A percentile compares a stretch with the other conserved stretches of the same genome.
phyloP scores from a whole-genome alignment of 441 rosid genomes.

The Biscutella laevigata region DNA sequence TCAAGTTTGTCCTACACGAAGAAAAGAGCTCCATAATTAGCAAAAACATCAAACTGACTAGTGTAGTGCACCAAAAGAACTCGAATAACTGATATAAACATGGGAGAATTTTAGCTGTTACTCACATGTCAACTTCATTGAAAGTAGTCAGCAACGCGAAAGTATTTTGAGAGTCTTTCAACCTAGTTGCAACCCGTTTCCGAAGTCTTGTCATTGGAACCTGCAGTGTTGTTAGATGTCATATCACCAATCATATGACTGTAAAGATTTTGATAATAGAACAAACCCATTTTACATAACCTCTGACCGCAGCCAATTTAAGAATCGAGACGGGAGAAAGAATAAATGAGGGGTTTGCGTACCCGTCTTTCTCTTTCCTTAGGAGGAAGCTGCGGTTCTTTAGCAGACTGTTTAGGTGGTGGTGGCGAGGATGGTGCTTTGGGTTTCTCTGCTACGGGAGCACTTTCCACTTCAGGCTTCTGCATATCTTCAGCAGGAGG shows the following conservation, averaged over 20 bases:
- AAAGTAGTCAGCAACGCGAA: conserved; percentile 48
- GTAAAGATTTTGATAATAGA: neutral
- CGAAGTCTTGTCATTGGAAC: conserved; percentile 56
- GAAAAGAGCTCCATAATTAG: neutral
- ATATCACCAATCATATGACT: conserved; percentile 15
- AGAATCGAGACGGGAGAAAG: neutral
- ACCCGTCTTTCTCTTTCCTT: conserved; percentile 96
- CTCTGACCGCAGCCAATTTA: neutral
- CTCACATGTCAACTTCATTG: conserved; percentile 65
- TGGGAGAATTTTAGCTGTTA: neutral
- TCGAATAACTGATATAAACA: neutral
- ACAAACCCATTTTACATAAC: neutral
- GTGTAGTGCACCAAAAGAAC: neutral
- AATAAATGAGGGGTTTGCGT: conserved; percentile 15
- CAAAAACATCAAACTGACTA: neutral
- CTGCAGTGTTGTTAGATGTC: conserved; percentile 26
- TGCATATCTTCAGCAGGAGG: conserved; percentile 34
- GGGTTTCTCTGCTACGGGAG: conserved; percentile 51
- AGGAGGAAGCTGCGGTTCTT: conserved; percentile 92
- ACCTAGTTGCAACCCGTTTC: conserved; percentile 46
- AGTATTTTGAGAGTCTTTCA: conserved; percentile 57
- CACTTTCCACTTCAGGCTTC: conserved; percentile 48
- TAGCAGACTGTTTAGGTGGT: conserved; percentile 56
- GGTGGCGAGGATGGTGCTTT: conserved; percentile 50
- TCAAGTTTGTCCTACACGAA: conserved; percentile 74